Evolutionary conservation across 768 basidiomycete species (phyloP).

Genomic region (Rhodotorula toruloides): DNA sequence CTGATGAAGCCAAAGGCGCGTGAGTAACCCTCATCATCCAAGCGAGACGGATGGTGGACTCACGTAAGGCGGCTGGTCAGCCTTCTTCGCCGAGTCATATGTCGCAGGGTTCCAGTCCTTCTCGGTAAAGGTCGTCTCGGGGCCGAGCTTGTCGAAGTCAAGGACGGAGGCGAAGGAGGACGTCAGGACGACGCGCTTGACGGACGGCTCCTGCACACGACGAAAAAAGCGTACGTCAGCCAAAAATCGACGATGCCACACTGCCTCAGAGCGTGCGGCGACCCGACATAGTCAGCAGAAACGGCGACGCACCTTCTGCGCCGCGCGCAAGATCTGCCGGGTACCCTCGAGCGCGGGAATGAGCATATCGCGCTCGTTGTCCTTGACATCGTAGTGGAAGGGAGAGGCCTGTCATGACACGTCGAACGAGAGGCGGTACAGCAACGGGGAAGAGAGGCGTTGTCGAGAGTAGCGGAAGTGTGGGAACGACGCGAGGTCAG

Average conservation of each 20-base stretch:
- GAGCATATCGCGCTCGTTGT: constrained; percentile 27
- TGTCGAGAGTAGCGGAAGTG: too few relatives aligned
- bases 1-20: too few relatives aligned
- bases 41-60: background rate
- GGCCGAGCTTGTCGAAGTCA: constrained; percentile 3
- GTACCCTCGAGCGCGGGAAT: constrained; percentile 22
- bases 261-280: too few relatives aligned
- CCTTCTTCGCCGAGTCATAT: constrained; percentile 46
- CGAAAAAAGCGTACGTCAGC: constrained; percentile 40
- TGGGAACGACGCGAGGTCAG: too few relatives aligned
- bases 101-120: constrained; percentile 61
- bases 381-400: constrained; percentile 14
- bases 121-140: constrained; percentile 35
- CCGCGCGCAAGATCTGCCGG: constrained; percentile 10
- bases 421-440: background rate
- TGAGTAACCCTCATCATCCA: too few relatives aligned
- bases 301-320: constrained; percentile 6
- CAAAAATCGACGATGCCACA: background rate
- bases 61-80: constrained; percentile 1
- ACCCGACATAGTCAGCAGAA: too few relatives aligned
- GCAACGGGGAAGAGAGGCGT: too few relatives aligned
- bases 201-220: constrained; percentile 40
- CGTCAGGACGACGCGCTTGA: constrained; percentile 67
- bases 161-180: constrained; percentile 54
- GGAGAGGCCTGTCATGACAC: background rate